Evolutionary conservation across 768 basidiomycete genomes (phyloP).

Genomic region (Leccinum obscurum): DNA sequence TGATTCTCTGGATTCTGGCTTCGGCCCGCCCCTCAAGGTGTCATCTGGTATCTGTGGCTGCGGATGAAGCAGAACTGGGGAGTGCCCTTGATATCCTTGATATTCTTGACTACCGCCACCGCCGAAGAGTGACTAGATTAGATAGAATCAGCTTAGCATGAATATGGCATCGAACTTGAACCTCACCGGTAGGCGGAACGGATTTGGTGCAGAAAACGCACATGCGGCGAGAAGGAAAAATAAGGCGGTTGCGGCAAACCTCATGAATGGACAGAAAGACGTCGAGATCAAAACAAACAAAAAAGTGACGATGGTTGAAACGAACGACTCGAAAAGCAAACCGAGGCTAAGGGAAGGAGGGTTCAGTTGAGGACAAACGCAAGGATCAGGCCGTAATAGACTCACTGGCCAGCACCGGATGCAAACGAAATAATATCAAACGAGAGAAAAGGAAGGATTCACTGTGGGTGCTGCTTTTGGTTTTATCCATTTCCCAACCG

Average conservation of each 20-base stretch:
- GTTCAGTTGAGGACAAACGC: background rate
- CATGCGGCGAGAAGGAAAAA: background rate
- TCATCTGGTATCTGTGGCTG: background rate
- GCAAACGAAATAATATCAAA: background rate
- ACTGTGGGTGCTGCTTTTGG: background rate
- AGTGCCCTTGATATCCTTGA: background rate
- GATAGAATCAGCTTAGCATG: background rate
- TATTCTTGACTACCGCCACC: background rate
- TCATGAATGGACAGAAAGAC: background rate
- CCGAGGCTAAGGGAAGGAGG: background rate
- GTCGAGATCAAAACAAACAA: background rate
- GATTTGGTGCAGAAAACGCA: background rate
- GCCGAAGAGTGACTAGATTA: background rate
- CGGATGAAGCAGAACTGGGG: background rate
- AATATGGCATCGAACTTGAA: background rate
- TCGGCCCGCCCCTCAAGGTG: background rate
- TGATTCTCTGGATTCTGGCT: background rate
- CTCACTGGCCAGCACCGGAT: background rate
- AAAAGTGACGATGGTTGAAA: background rate
- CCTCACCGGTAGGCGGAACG: background rate
- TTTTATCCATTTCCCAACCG: background rate
- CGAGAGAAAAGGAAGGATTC: background rate
- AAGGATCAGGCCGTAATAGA: background rate
- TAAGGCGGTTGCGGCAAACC: background rate
- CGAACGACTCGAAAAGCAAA: background rate